These are phyloP conservation scores for Amylocarpus encephaloides DNA, from an alignment of 2,329 filamentous ascomycete genomes.

Conservation along the genomic window DNA sequence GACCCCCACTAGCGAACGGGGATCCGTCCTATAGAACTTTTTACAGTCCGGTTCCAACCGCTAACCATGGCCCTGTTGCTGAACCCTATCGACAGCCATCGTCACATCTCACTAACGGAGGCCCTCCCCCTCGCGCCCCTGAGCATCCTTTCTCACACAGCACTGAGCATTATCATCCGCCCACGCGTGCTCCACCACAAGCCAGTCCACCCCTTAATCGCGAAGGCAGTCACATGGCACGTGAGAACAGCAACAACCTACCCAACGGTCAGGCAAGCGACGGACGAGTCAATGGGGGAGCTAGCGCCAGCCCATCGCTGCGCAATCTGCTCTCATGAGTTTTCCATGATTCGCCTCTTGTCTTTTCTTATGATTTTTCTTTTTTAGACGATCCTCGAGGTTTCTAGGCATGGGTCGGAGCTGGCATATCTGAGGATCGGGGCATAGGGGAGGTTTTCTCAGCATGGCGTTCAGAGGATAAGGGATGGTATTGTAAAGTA, in stretches of 20 bases:
- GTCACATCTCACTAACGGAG: slow-evolving; percentile 32
- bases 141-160: slow-evolving; percentile 43
- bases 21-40: no score
- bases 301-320: slow-evolving; percentile 64
- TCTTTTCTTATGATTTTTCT: no score
- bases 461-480: no score
- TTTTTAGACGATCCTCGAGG: no score
- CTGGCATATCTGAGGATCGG: no score
- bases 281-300: slow-evolving; percentile 34
- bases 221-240: slow-evolving; percentile 28
- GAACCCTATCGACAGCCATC: slow-evolving; percentile 22
- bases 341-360: no score
- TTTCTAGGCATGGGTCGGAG: no score
- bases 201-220: slow-evolving; percentile 26
- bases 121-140: slow-evolving; percentile 36
- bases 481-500: no score
- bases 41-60: no score
- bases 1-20: no score
- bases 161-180: slow-evolving; percentile 39
- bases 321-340: slow-evolving; percentile 63
- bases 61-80: no score
- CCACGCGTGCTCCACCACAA: slow-evolving; percentile 28
- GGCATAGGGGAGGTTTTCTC: no score
- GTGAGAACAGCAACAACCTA: slow-evolving; percentile 19
- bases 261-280: slow-evolving; percentile 33